A percentile compares a stretch with the other conserved stretches of the same genome.
phyloP scores from a whole-genome alignment of 306 rosid species.

The Corylus americana region DNA sequence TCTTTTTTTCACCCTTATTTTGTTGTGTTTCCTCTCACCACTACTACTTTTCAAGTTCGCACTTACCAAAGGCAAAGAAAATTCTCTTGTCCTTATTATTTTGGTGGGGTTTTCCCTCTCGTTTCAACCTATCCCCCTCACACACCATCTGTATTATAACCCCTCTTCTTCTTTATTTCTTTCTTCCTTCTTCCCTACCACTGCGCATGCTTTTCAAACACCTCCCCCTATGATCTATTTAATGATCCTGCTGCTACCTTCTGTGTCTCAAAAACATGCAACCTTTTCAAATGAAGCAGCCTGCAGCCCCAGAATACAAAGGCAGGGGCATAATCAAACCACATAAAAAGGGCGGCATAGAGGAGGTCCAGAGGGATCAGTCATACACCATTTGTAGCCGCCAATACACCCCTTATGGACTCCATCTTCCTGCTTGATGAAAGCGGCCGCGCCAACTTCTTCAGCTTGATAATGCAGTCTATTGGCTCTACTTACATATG shows the following conservation, averaged over 20 bases:
- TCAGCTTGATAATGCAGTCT: constrained; percentile 47
- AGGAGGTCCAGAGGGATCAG: neutral
- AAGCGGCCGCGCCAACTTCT: constrained; percentile 41
- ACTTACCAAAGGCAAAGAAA: constrained; percentile 12
- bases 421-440: constrained; percentile 49
- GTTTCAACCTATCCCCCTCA: neutral
- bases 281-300: neutral
- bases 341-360: neutral
- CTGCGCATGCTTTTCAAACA: constrained; percentile 45
- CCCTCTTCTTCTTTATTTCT: too few species aligned
- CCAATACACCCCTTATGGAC: constrained; percentile 48
- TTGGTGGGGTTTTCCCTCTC: constrained; percentile 27
- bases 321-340: neutral
- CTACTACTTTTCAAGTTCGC: constrained; percentile 53
- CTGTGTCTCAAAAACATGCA: too few species aligned
- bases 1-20: neutral
- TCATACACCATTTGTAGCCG: constrained; percentile 22
- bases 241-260: too few species aligned
- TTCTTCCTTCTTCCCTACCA: neutral
- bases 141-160: neutral
- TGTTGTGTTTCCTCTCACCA: constrained; percentile 21
- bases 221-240: neutral
- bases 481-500: constrained; percentile 73
- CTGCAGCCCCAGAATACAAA: neutral
- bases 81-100: neutral